A percentile compares a stretch with the other conserved stretches of the same genome.
Conservation (phyloP, 164 flowering plant genomes). For the Piper betle region DNA sequence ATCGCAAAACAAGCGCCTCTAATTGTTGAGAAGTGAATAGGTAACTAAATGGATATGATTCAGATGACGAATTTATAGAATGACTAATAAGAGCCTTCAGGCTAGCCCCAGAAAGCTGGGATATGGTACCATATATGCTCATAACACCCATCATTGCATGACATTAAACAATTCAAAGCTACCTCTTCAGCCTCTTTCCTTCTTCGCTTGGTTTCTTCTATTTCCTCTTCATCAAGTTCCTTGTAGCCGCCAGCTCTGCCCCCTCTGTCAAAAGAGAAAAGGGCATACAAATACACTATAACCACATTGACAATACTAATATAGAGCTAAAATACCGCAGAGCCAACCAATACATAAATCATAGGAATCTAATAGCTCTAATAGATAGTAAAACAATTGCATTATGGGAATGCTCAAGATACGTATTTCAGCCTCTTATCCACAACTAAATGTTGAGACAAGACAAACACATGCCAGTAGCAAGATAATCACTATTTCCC, state of each 20-base stretch:
- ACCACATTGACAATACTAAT: background rate
- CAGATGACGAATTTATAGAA: background rate
- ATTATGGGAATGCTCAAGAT: background rate
- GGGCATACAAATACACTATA: background rate
- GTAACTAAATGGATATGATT: too few relatives aligned
- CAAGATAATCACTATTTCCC: too few relatives aligned
- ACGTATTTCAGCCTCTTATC: background rate
- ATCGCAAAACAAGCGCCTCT: too few relatives aligned
- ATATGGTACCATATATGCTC: background rate
- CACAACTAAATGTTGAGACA: too few relatives aligned
- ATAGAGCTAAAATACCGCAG: too few relatives aligned
- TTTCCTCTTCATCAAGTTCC: slow-evolving; percentile 96
- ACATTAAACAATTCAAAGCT: slow-evolving; percentile 1
- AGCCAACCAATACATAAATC: too few relatives aligned
- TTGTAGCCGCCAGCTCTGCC: slow-evolving; percentile 99
- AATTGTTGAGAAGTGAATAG: too few relatives aligned
- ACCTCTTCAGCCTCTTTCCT: slow-evolving; percentile 91
- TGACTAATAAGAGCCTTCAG: background rate
- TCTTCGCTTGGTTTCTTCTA: slow-evolving; percentile 82
- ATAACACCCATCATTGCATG: background rate
- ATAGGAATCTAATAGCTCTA: background rate
- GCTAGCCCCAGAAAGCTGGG: background rate
- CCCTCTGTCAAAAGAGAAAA: slow-evolving; percentile 37
- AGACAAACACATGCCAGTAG: too few relatives aligned
- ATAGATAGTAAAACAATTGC: background rate